Base-by-base conservation (phyloP, 2,329 filamentous ascomycete species). In the Pyrenophora graminea region DNA sequence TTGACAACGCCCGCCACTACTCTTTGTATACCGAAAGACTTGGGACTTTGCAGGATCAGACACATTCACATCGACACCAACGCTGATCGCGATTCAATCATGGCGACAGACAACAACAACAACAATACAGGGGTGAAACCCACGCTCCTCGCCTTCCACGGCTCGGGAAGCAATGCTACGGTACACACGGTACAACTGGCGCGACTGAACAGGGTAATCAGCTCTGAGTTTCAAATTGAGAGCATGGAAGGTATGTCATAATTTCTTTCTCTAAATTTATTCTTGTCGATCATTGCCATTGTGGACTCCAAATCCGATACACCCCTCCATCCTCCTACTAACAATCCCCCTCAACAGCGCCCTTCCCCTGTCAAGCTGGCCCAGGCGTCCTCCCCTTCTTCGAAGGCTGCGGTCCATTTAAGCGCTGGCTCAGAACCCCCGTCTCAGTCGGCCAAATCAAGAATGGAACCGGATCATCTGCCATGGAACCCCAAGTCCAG, bases 351-450 rank as follows among this genome's bases (percentile, higher is more conserved):
- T 25, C 8, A 36, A 7, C 40, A 69, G 70, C 62, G 1, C 69
- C 70, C 15, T 71, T 69, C 53, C 57, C 64, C 39, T 66, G 63
- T n/a, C 53, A 64, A 45, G 61, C 70, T 0, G 70, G 70, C 40
- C 70, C 70, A 3, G 70, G 70, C 1, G 49, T 73, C 43, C 68
- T 73, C 36, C 70, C 70, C 32, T 71, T 72, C 58, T 73, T 73
- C 58, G 70, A 72, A 43, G 70, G 66, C 58, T 71, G 67, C 61
- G 70, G 68, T 7, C 70, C 70, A 5, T 73, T 62, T 58, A 55
- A 62, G 10, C 67, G 67, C 53, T 73, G 70, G 70, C 38, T 70
- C 1, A 64, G 61, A 1, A 54, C 59, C 5, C 39, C 37, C 2
- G 44, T 63, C 37, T 56, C 51, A 10, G 15, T 57, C 39, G 48